Evolutionary conservation across 495 filamentous ascomycete genomes (phyloP), one percentile per base, ranked within the genome.

Genomic region (Alectoria sarmentosa): DNA sequence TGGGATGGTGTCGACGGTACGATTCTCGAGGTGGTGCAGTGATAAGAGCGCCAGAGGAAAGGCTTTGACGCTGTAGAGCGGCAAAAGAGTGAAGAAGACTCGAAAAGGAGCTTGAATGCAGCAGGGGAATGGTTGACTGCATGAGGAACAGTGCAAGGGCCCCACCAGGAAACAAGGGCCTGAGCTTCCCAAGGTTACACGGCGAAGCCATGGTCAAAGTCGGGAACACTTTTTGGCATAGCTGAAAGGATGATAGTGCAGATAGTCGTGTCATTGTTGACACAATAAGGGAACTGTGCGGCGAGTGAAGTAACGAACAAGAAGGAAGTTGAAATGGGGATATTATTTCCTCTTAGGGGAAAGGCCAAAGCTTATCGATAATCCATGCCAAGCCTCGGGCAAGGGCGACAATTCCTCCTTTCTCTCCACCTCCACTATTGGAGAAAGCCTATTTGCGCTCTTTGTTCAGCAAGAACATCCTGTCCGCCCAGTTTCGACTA

Each of bases 311-410:
- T 26, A 28, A 48, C n/a, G n/a, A n/a, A n/a, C n/a, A n/a, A n/a
- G n/a, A n/a, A 19, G 26, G 21, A 49, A 34, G 15, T n/a, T 19
- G 42, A 41, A 61, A 23, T 14, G 30, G 36, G 60, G 60, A 62
- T 38, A 54, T 26, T 38, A 9, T 62, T 37, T 54, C 60, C 60
- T 54, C 32, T 54, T 62, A n/a, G 9, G 4, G 60, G 60, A 1
- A 54, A 49, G n/a, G 55, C 42, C 10, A 7, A 41, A 10, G 21
- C n/a, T 52, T 60, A 60, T 65, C 63, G 56, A 60, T 59, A 52
- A 59, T n/a, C 13, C 13, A 30, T 26, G 63, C 63, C 63, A 65
- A 65, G 63, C 46, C 32, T 15, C 19, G 19, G 19, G 19, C 0
- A 14, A 13, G 1, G 28, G 26, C 15, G 37, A 21, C n/a, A 32